Conservation (phyloP, 2,329 filamentous ascomycete genomes). For the Alternaria longipes region DNA sequence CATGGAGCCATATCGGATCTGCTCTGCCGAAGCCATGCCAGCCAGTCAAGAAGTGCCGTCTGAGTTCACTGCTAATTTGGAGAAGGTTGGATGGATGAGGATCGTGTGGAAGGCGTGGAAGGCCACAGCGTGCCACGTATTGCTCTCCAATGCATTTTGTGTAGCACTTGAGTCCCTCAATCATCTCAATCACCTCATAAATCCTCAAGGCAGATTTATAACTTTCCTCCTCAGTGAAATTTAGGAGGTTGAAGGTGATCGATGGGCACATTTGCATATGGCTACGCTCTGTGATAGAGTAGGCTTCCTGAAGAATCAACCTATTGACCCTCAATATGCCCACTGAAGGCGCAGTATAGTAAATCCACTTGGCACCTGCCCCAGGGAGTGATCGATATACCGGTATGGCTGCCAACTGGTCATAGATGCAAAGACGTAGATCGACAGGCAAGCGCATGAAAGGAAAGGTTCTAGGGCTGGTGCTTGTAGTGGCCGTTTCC, state of each 20-base stretch:
- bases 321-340: neutral
- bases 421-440: neutral
- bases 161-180: neutral
- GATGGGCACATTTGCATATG: neutral
- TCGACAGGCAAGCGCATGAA: neutral
- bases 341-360: neutral
- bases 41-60: accelerated
- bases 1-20: too few species aligned
- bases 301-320: neutral
- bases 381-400: neutral
- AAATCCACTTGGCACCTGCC: neutral
- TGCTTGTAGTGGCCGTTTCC: too few species aligned
- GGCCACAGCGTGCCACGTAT: too few species aligned
- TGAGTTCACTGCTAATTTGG: too few species aligned
- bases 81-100: neutral
- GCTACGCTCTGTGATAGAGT: neutral
- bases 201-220: too few species aligned
- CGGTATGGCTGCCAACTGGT: neutral
- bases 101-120: neutral
- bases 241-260: neutral
- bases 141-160: neutral
- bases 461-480: neutral
- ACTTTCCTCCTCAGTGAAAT: too few species aligned
- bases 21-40: neutral
- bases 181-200: neutral